Base-by-base conservation (phyloP, 352 stramenopile genomes). In the Pythium insidiosum region DNA sequence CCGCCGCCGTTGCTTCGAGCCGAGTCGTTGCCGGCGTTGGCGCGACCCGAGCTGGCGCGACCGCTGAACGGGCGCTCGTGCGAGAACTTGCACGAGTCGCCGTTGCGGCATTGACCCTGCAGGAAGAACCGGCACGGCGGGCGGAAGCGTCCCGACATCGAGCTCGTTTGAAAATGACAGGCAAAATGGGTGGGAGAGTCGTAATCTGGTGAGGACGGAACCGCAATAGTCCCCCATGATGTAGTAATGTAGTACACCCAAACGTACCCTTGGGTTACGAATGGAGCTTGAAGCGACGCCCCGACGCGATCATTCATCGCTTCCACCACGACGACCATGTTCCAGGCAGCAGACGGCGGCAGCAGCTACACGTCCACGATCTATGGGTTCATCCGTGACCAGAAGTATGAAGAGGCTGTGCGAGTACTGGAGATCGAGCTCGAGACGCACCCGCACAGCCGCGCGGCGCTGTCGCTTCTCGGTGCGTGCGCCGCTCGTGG, bases 401-500 rank as follows among this genome's bases (percentile, higher is more conserved):
- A 93, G 47, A 94, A 97, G 54, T 98, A 97, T 57, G 67, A 78
- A 13, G 89, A 97, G 56, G 95, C 94, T 9, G 88, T 97, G 49
- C 63, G 84, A 24, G 79, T 98, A 28, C 73, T 98, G 28, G 86
- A 81, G 56, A 91, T 93, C 46, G 83, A 97, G 51, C 63, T 97
- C 22, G 84, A 97, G 58, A 95, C 95, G 53, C 95, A 98, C 51
- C 79, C 94, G 37, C 76, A 92, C 50, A 97, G 74, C 58, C 73
- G 94, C 24, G 85, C 94, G 6, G 82, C 87, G 16, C 63, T 98
- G 12, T 98, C 90, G 20, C 64, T 98, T 18, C 68, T 98, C n/a
- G 95, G 60, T 68, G 31, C 12, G 38, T 56, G 6, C 24, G 7
- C n/a, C 28, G 40, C 19, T 38, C 33, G 4, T 21, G 18, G 15